These are phyloP conservation scores for Candida rishiriensis DNA, from an alignment of 805 yeast species.

Conservation along the genomic window DNA sequence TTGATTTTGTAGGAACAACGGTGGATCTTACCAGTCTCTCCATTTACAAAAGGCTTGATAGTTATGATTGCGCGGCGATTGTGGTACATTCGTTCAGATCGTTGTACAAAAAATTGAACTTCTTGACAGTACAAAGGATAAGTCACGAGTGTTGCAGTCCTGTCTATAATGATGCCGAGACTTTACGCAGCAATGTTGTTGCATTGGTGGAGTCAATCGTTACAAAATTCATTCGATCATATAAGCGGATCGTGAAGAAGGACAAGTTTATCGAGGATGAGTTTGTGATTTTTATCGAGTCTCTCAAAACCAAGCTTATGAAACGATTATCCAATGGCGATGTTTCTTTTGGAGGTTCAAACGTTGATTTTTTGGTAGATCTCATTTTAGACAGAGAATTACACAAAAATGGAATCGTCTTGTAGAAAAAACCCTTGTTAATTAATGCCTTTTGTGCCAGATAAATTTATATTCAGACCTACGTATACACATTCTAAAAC, in stretches of 20 bases:
- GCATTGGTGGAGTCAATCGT: constrained; percentile 14
- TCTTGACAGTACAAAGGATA: constrained; percentile 30
- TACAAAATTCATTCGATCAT: constrained; percentile 16
- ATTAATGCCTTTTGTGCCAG: no score
- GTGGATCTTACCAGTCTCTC: constrained; percentile 32
- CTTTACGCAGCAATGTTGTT: constrained; percentile 16
- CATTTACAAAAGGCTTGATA: constrained; percentile 31
- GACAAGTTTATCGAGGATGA: constrained; percentile 4
- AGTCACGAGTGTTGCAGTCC: constrained; percentile 26
- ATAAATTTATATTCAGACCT: no score
- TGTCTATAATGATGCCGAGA: constrained; percentile 16
- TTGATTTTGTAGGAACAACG: constrained; percentile 41
- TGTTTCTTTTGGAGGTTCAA: no score
- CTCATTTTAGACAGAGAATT: background rate
- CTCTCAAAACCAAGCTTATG: background rate
- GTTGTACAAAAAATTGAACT: constrained; percentile 22
- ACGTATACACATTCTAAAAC: no score
- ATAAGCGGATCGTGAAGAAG: constrained; percentile 5
- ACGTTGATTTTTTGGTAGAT: background rate
- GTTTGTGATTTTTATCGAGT: constrained; percentile 5
- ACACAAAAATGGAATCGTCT: background rate
- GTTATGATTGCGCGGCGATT: constrained; percentile 11
- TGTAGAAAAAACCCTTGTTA: background rate
- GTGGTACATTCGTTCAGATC: constrained; percentile 10
- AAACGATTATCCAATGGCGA: background rate